Evolutionary conservation across 208 protist genomes (phyloP).

Genomic region (Trypanosoma theileri): DNA sequence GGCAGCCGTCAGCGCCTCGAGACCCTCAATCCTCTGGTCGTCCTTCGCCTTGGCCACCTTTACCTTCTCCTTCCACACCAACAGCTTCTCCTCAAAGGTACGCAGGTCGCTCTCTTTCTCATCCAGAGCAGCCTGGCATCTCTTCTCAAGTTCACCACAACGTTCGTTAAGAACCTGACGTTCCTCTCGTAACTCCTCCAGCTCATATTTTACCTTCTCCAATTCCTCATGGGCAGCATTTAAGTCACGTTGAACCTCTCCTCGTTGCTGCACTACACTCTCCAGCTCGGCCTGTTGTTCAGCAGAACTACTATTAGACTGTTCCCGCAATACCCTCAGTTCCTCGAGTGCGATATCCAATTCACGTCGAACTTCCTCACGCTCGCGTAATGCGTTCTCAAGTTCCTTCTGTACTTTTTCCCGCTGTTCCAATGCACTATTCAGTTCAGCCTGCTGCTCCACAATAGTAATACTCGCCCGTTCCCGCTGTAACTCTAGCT

Average conservation of each 20-base stretch:
- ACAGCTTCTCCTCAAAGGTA: conserved; percentile 43
- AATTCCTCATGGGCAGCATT: not conserved
- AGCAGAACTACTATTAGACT: not conserved
- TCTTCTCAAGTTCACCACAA: not conserved
- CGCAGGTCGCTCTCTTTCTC: conserved; percentile 41
- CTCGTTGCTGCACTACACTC: not conserved
- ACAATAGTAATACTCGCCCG: not conserved
- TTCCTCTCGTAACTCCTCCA: not conserved
- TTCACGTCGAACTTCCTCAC: conserved; percentile 13
- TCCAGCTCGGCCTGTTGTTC: conserved; percentile 9
- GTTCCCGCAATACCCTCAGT: conserved; percentile 4
- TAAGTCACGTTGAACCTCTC: conserved; percentile 1
- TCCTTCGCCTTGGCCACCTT: conserved; percentile 49
- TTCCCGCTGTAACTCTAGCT: not conserved
- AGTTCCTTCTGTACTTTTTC: conserved; percentile 17
- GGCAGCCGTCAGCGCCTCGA: conserved; percentile 13
- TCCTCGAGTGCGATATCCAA: not conserved
- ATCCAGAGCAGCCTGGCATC: conserved; percentile 10
- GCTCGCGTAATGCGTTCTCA: conserved; percentile 1
- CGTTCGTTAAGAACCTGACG: not conserved
- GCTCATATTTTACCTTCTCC: not conserved
- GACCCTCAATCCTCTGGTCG: conserved; percentile 36
- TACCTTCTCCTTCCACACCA: conserved; percentile 73
- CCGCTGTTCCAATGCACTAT: not conserved
- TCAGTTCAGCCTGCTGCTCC: conserved; percentile 6